Evolutionary conservation across 306 rosid genomes (phyloP).

Genomic region (Trifolium repens): DNA sequence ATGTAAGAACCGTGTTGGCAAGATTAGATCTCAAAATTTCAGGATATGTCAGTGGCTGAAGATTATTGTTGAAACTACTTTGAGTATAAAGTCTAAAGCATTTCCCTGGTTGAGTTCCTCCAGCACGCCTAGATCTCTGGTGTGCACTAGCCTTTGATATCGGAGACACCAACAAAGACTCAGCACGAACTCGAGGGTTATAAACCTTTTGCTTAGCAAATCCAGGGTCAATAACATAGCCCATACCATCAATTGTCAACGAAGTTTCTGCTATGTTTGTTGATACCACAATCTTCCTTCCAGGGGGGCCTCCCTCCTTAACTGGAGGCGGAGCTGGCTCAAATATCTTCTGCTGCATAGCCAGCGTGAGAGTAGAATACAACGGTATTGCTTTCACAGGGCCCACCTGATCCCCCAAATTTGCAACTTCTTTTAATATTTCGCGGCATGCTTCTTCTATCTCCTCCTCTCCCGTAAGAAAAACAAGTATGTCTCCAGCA

Average conservation of each 20-base stretch:
- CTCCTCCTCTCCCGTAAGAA: constrained; percentile 87
- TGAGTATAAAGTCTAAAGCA: too few relatives aligned
- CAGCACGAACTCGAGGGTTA: constrained; percentile 80
- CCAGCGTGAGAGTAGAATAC: constrained; percentile 92
- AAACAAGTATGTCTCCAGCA: constrained; percentile 86
- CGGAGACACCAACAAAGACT: constrained; percentile 82
- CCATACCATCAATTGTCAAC: constrained; percentile 88
- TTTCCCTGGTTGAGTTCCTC: too few relatives aligned
- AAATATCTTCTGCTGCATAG: constrained; percentile 90
- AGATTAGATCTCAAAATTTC: too few relatives aligned
- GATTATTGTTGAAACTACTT: too few relatives aligned
- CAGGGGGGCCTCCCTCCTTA: constrained; percentile 26
- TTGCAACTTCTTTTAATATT: constrained; percentile 66
- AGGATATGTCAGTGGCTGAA: too few relatives aligned
- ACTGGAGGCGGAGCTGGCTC: constrained; percentile 48
- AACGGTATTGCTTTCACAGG: constrained; percentile 86
- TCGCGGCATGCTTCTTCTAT: constrained; percentile 94
- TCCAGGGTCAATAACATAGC: constrained; percentile 94
- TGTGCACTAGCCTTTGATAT: constrained; percentile 96
- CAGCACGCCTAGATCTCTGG: constrained; percentile 43
- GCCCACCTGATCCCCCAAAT: constrained; percentile 91
- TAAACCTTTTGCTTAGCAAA: constrained; percentile 86
- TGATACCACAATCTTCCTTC: constrained; percentile 93
- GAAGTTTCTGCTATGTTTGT: constrained; percentile 96
- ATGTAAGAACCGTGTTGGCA: too few relatives aligned